Base-by-base conservation (phyloP, 768 basidiomycete genomes). In the Tricholomella constricta region DNA sequence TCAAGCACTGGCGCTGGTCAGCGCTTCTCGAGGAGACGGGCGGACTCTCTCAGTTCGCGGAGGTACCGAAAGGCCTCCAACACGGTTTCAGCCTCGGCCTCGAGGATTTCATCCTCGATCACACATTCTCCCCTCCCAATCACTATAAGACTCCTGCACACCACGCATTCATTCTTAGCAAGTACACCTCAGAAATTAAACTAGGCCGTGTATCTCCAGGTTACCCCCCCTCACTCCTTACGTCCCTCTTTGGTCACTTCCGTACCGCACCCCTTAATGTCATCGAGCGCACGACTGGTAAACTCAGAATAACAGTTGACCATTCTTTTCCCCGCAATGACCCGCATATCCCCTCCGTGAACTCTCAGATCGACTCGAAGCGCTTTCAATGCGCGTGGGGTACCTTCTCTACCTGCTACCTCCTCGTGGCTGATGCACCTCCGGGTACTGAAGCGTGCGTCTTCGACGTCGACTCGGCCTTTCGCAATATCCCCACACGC, bases 1-100 rank as follows among this genome's bases (percentile, higher is more conserved):
- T 62, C 7, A 35, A 17, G 7, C 56, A 52, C 36, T 31, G 38
- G 9, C 38, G 35, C 9, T 67, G 65, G 60, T 26, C n/a, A 6
- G 19, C 19, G 4, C 19, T 38, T 9, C 25, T 44, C 12, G 23
- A 17, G 12, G 48, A 50, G 11, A 36, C 29, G 6, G 48, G 38
- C 17, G 4, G 17, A 6, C 38, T 42, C 5, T 23, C 41, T 6
- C 36, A 50, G 27, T 50, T 41, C 15, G 14, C 7, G 2, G 48
- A 50, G 10, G 31, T 50, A 19, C 48, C 17, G n/a, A 22, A 29
- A 20, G 48, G 48, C 48, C 48, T 50, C 37, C n/a, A 15, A 29
- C 4, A 19, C 26, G 48, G 48, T 20, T 50, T 50, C 20, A 27
- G 14, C 38, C 19, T 38, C 7, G 48, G 48, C 6, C 31, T 50